Conservation (phyloP, 495 filamentous ascomycete genomes). For the Xylaria scruposa region DNA sequence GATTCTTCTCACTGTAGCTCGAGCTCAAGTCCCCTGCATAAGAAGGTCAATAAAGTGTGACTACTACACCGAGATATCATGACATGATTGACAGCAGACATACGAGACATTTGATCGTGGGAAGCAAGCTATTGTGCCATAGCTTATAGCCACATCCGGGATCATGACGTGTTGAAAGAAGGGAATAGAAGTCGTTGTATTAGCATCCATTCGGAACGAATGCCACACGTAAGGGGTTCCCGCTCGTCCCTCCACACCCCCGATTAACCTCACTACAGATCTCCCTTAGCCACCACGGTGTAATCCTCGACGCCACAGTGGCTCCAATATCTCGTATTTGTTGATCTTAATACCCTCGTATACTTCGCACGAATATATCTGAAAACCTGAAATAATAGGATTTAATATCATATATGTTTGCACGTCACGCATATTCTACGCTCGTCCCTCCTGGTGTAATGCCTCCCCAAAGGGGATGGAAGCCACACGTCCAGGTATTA, state of each 20-base stretch:
- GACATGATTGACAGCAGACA: not conserved
- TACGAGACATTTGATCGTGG: not conserved
- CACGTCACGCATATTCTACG: not conserved
- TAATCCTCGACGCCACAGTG: not conserved
- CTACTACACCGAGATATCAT: slow-evolving; percentile 11
- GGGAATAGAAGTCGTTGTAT: not conserved
- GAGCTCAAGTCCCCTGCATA: not conserved
- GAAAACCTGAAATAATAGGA: not conserved
- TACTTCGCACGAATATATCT: not conserved
- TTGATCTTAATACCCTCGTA: not conserved
- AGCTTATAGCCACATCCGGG: not conserved
- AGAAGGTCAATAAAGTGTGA: not conserved
- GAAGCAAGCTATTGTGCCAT: not conserved
- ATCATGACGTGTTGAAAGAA: not conserved
- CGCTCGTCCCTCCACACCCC: not conserved
- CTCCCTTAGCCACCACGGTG: not conserved
- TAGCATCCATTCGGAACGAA: not conserved
- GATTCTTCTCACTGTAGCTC: not conserved
- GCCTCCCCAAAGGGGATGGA: not conserved
- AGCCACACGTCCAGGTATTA: not conserved
- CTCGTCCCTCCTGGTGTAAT: not conserved
- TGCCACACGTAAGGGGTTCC: slow-evolving; percentile 1
- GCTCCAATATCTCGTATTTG: not conserved
- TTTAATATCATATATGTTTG: not conserved
- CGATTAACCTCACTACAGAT: not conserved